phyloP scores from a whole-genome alignment of 2,329 filamentous ascomycete genomes.

The Claviceps spartinae region DNA sequence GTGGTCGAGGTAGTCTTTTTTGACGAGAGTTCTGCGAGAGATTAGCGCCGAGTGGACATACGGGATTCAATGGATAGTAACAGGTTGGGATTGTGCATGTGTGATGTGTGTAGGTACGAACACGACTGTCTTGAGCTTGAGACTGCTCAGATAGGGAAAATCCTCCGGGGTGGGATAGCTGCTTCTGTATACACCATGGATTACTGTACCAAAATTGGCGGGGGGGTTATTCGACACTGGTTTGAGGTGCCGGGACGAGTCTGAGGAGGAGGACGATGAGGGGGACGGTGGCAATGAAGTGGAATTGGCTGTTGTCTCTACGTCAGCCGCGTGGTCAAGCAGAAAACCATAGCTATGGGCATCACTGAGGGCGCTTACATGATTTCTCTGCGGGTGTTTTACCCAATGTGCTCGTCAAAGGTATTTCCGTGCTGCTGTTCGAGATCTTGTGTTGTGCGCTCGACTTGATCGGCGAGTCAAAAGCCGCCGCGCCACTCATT shows the following conservation, averaged over 20 bases:
- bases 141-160: conserved; percentile 51
- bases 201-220: conserved; percentile 63
- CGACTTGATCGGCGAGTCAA: conserved; percentile 8
- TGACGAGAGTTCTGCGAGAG: conserved; percentile 42
- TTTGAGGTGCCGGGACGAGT: conserved; percentile 9
- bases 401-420: neutral
- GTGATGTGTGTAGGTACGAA: conserved; percentile 26
- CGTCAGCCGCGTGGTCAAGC: neutral
- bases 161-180: conserved; percentile 63
- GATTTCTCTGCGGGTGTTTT: neutral
- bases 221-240: conserved; percentile 28
- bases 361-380: neutral
- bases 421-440: conserved; percentile 10
- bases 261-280: conserved; percentile 1
- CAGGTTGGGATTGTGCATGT: too few relatives aligned
- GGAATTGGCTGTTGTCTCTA: neutral
- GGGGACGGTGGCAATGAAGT: neutral
- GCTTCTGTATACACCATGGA: conserved; percentile 66
- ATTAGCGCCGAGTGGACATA: conserved; percentile 7
- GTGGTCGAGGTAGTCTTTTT: conserved; percentile 41
- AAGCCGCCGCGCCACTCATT: conserved; percentile 4
- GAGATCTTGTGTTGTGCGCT: neutral
- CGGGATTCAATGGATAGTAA: too few relatives aligned
- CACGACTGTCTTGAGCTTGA: conserved; percentile 70
- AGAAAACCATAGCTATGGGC: neutral